Evolutionary conservation across 768 basidiomycete genomes (phyloP).

Genomic region (Collybia nuda): DNA sequence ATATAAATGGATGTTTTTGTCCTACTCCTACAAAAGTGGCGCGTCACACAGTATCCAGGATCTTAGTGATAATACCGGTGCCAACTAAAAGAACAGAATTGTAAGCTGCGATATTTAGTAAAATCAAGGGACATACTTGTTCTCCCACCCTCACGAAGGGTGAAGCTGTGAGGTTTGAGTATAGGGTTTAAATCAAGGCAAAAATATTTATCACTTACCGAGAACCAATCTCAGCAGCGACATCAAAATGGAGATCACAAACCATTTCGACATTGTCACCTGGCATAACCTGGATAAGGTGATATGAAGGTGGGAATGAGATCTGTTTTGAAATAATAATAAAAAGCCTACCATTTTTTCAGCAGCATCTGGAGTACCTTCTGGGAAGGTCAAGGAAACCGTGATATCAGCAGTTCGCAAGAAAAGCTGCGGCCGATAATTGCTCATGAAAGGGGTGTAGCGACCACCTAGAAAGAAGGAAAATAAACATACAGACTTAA

Average conservation of each 20-base stretch:
- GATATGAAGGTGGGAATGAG: too few relatives aligned
- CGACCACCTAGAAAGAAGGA: slow-evolving; percentile 54
- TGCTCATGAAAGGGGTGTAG: slow-evolving; percentile 88
- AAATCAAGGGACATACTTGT: slow-evolving; percentile 60
- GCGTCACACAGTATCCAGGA: slow-evolving; percentile 34
- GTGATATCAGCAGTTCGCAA: slow-evolving; percentile 95
- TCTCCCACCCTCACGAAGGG: slow-evolving; percentile 91
- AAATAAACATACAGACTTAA: slow-evolving; percentile 1
- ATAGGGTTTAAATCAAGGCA: background rate
- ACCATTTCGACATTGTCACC: slow-evolving; percentile 97
- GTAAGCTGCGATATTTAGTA: slow-evolving; percentile 4
- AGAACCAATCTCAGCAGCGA: slow-evolving; percentile 86
- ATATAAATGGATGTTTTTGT: too few relatives aligned
- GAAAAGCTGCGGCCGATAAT: slow-evolving; percentile 96
- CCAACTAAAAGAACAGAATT: slow-evolving; percentile 56
- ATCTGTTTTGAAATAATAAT: background rate
- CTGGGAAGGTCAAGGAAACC: slow-evolving; percentile 80
- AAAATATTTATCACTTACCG: slow-evolving; percentile 41
- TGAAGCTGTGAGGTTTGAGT: slow-evolving; percentile 52
- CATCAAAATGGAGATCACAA: slow-evolving; percentile 78
- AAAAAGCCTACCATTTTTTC: slow-evolving; percentile 75
- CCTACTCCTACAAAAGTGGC: too few relatives aligned
- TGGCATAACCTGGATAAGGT: slow-evolving; percentile 75
- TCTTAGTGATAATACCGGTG: slow-evolving; percentile 91
- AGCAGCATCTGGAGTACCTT: slow-evolving; percentile 73